Evolutionary conservation across 106 monocot genomes (phyloP).

Genomic region (Dendrobium chrysotoxum): DNA sequence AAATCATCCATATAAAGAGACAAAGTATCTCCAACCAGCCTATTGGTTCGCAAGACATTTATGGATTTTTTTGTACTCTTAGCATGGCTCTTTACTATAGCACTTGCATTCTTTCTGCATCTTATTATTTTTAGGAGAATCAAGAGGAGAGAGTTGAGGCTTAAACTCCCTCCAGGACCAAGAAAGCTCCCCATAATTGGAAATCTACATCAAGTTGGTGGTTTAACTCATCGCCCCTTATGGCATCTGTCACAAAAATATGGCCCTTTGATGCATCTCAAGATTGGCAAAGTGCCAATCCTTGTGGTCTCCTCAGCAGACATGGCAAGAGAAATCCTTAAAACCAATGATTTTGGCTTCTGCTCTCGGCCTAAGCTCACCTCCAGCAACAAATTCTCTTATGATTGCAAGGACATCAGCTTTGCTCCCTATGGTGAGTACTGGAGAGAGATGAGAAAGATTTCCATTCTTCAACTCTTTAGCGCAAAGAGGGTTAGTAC

Average conservation of each 20-base stretch:
- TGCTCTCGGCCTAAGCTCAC: background rate
- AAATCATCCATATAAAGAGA: too few species aligned
- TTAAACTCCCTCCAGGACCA: slow-evolving; percentile 9
- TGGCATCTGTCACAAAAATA: slow-evolving; percentile 7
- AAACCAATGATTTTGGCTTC: slow-evolving; percentile 6
- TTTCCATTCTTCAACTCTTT: slow-evolving; percentile 9
- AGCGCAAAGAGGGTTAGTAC: background rate
- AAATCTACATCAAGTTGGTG: slow-evolving; percentile 13
- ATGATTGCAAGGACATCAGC: background rate
- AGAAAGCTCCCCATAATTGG: slow-evolving; percentile 13
- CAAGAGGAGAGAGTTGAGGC: background rate
- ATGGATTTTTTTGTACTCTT: too few species aligned
- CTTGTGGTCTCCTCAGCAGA: slow-evolving; percentile 9
- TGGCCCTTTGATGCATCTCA: slow-evolving; percentile 14
- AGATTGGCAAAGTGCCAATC: background rate
- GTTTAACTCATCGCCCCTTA: background rate
- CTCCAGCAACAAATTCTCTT: background rate
- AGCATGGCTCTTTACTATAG: too few species aligned
- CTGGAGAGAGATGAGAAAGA: slow-evolving; percentile 20
- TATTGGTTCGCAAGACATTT: too few species aligned
- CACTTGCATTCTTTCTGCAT: too few species aligned
- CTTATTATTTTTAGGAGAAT: too few species aligned
- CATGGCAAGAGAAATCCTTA: slow-evolving; percentile 8
- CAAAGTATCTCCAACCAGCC: too few species aligned
- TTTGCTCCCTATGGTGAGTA: slow-evolving; percentile 9